Evolutionary conservation across 805 yeast genomes (phyloP), one percentile per base, ranked within the genome.

Genomic region (Starmerella stellata): DNA sequence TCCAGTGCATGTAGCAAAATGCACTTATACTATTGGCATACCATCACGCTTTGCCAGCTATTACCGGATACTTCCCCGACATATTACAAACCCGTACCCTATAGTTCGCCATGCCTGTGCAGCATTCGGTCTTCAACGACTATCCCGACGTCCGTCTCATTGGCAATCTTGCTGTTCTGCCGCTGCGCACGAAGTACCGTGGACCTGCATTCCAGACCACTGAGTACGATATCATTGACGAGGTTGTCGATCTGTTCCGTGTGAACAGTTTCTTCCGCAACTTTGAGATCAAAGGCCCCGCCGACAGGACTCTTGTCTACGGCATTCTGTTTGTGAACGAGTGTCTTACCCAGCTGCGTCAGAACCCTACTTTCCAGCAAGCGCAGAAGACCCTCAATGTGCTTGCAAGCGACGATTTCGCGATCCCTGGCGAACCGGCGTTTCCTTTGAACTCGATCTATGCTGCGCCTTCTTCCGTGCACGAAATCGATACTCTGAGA

Each of bases 221-320:
- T 15, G 80, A 74, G 49, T 87, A 85, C 56, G 99, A 90, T 60
- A 79, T 90, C 41, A 69, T 80, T 41, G 99, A 90, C 57, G 99
- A 90, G 58, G 69, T 75, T 21, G 62, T 90, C 39, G 96, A 90
- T 59, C 66, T 90, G 39, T 90, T 90, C 61, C 69, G 98, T 48
- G 95, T 95, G 51, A 90, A 90, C 59, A 79, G 95, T 11, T 87
- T 90, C 61, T 90, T 90, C 70, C 78, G 80, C 57, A 90, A 90
- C 65, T 90, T 90, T 57, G 98, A 90, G 62, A 85, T 90, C 63
- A 82, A 82, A 58, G 94, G 95, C 11, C 79, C 93, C 18, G 78
- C 95, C 3, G 99, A 90, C 57, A 69, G 99, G 48, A 70, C 87
- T 9, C 65, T 90, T 43, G 85, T 92, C 50, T 90, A 90, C 57